Conservation (phyloP, 2,329 filamentous ascomycete genomes). For the Xylaria hypoxylon region DNA sequence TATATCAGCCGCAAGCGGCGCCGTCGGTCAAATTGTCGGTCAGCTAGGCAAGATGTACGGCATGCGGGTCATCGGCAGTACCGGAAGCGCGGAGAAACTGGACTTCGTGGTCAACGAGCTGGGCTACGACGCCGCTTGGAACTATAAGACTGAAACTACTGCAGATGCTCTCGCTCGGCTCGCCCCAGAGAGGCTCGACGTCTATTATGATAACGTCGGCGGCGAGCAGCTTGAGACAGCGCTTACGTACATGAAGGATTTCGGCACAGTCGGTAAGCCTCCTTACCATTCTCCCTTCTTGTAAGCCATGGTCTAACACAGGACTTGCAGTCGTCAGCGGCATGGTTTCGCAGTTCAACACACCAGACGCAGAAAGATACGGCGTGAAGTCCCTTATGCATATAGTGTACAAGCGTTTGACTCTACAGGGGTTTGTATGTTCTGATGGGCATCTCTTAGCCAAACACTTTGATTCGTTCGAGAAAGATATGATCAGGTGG, state of each 20-base stretch:
- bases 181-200: slow-evolving; percentile 82
- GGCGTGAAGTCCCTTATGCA: slow-evolving; percentile 11
- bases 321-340: slow-evolving; percentile 5
- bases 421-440: slow-evolving; percentile 2
- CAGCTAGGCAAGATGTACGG: slow-evolving; percentile 87
- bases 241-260: slow-evolving; percentile 32
- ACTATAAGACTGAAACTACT: slow-evolving; percentile 87
- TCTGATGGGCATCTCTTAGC: background rate
- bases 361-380: background rate
- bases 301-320: too few species aligned
- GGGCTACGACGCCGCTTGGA: slow-evolving; percentile 74
- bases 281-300: too few species aligned
- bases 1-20: slow-evolving; percentile 81
- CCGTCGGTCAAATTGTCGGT: slow-evolving; percentile 85
- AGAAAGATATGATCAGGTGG: slow-evolving; percentile 6
- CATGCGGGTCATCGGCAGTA: slow-evolving; percentile 81
- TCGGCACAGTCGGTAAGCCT: slow-evolving; percentile 30
- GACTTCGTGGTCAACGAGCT: slow-evolving; percentile 69
- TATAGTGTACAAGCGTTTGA: background rate
- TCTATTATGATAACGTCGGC: slow-evolving; percentile 67
- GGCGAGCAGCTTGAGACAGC: slow-evolving; percentile 61
- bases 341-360: slow-evolving; percentile 8
- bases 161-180: slow-evolving; percentile 75
- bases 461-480: slow-evolving; percentile 4
- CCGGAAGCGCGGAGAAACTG: slow-evolving; percentile 83